phyloP scores from a whole-genome alignment of 2,329 filamentous ascomycete species.

The Fusarium brevicatenulatum region DNA sequence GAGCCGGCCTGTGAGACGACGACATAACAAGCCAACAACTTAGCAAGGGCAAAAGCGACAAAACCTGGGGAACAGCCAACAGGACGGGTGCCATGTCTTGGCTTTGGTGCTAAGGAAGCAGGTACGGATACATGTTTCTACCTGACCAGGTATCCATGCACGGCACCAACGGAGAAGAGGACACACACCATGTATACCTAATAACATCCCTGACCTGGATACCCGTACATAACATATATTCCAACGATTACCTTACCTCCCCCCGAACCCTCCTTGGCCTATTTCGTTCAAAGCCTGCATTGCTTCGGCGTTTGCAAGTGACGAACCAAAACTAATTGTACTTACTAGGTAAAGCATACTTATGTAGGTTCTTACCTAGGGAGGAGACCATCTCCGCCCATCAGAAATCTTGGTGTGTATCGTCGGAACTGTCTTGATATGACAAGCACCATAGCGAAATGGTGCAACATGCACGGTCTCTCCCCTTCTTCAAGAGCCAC shows the following conservation, averaged over 20 bases:
- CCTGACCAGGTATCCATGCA: conserved; percentile 15
- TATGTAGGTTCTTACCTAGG: neutral
- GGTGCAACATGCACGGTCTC: conserved; percentile 20
- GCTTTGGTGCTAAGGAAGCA: conserved; percentile 39
- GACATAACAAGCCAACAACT: too few species aligned
- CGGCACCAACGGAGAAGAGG: neutral
- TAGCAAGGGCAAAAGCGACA: conserved; percentile 27
- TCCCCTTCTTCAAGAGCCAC: conserved; percentile 29
- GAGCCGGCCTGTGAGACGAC: conserved; percentile 36
- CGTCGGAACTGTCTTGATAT: conserved; percentile 6
- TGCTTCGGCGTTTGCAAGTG: conserved; percentile 3
- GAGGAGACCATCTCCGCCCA: conserved; percentile 1
- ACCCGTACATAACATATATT: neutral
- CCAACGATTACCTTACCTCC: conserved; percentile 19
- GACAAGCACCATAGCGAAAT: conserved; percentile 9
- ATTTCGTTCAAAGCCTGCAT: conserved; percentile 14
- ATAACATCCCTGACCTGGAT: conserved; percentile 18
- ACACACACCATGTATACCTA: neutral
- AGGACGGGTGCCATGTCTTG: conserved; percentile 41
- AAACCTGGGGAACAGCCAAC: conserved; percentile 43
- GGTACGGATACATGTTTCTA: conserved; percentile 32
- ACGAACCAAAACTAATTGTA: neutral
- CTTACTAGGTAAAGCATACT: too few species aligned
- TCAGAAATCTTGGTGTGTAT: conserved; percentile 15
- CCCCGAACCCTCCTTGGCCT: neutral